A percentile compares a stretch with the other conserved stretches of the same genome.
phyloP scores from a whole-genome alignment of 495 filamentous ascomycete species.

The Penicillium cataractarum region DNA sequence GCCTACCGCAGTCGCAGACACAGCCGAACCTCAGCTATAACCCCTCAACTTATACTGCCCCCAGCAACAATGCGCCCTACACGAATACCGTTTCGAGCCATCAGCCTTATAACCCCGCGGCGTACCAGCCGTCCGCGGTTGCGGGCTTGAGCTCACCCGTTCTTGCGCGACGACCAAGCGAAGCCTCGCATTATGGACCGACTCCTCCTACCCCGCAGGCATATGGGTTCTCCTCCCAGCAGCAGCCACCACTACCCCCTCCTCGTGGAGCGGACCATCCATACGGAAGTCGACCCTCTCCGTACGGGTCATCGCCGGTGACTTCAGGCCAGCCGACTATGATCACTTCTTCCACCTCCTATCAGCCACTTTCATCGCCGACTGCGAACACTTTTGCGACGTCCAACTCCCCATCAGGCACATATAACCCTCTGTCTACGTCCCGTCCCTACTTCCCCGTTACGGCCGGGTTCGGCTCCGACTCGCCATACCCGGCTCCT shows the following conservation, averaged over 20 bases:
- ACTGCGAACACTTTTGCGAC: slow-evolving; percentile 30
- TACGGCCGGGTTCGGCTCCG: slow-evolving; percentile 31
- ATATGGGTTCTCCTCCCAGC: slow-evolving; percentile 39
- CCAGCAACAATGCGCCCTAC: slow-evolving; percentile 31
- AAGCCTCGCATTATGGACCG: slow-evolving; percentile 36
- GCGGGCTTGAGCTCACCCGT: slow-evolving; percentile 32
- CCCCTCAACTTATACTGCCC: slow-evolving; percentile 49
- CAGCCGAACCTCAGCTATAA: slow-evolving; percentile 47
- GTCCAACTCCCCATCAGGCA: slow-evolving; percentile 27
- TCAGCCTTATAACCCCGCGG: slow-evolving; percentile 75
- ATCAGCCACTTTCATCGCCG: slow-evolving; percentile 29
- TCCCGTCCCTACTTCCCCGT: slow-evolving; percentile 34
- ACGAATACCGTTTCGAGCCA: slow-evolving; percentile 39
- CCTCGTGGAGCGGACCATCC: slow-evolving; percentile 53
- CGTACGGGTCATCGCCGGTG: slow-evolving; percentile 25
- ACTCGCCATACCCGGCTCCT: slow-evolving; percentile 34
- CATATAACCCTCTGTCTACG: slow-evolving; percentile 24
- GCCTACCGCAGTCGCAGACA: slow-evolving; percentile 60
- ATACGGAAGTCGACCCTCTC: slow-evolving; percentile 45
- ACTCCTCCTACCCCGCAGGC: slow-evolving; percentile 40
- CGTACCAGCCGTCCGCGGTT: slow-evolving; percentile 53
- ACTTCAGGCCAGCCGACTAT: slow-evolving; percentile 13
- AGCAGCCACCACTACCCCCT: slow-evolving; percentile 47
- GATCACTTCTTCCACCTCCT: slow-evolving; percentile 21
- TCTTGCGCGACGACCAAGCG: slow-evolving; percentile 37